These are phyloP conservation scores for Talaromyces atroroseus DNA, from an alignment of 2,329 filamentous ascomycete genomes.

Conservation along the genomic window DNA sequence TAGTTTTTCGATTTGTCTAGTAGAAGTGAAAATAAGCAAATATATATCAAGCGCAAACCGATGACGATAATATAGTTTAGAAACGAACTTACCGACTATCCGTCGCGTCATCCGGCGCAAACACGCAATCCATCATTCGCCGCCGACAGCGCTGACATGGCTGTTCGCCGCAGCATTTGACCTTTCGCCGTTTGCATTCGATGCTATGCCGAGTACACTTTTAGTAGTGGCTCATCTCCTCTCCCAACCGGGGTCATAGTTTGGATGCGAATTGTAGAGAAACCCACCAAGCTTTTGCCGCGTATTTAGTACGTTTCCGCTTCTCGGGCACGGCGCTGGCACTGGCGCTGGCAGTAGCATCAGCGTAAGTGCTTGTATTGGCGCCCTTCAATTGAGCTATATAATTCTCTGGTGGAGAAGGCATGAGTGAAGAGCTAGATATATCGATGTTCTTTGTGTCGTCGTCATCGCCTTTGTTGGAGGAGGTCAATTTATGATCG, in stretches of 20 bases:
- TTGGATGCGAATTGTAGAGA: not conserved
- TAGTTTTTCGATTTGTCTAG: slow-evolving; percentile 23
- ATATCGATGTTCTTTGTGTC: not conserved
- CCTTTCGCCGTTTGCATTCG: slow-evolving; percentile 69
- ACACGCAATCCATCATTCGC: slow-evolving; percentile 60
- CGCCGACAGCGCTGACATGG: slow-evolving; percentile 59
- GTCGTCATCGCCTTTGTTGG: too few species aligned
- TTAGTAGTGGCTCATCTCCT: not conserved
- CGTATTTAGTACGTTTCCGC: slow-evolving; percentile 12
- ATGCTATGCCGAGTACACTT: slow-evolving; percentile 44
- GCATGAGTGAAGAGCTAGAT: not conserved
- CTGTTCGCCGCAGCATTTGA: slow-evolving; percentile 67
- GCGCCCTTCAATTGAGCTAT: too few species aligned
- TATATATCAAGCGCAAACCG: too few species aligned
- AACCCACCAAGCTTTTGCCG: slow-evolving; percentile 11
- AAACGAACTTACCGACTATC: slow-evolving; percentile 2
- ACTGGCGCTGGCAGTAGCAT: not conserved
- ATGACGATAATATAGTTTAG: too few species aligned
- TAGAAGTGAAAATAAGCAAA: not conserved
- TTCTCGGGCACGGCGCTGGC: not conserved
- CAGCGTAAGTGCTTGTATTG: too few species aligned
- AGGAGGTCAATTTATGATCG: not conserved
- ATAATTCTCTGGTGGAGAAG: not conserved
- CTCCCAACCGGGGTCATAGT: not conserved
- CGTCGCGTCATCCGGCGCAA: slow-evolving; percentile 57